Evolutionary conservation across 1,139 yeast genomes (phyloP), one percentile per base, ranked within the genome.

Genomic region (Yamadazyma sp.): DNA sequence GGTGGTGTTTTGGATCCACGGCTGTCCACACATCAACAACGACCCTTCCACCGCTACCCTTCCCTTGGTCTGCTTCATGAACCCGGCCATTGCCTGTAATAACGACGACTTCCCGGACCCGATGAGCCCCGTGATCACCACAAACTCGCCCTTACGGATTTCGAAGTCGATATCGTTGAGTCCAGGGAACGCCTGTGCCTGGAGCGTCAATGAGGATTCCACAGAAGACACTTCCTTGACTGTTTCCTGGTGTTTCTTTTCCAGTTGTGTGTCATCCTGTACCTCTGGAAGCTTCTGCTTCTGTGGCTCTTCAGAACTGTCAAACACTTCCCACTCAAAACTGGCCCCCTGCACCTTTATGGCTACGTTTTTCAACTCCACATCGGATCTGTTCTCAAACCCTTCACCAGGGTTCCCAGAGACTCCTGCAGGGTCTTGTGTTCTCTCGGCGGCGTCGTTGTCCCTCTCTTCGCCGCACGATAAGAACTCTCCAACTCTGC

Each of bases 91-190:
- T 0, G 87, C 86, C 36, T 40, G 45, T 28, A 50, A 64, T 34
- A 85, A 62, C 2, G 88, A 79, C 0, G 86, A 69, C 51, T 85
- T 85, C 35, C 94, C 94, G 0, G 87, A 70, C 2, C 92, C 92
- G 51, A 83, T 81, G 5, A 79, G 55, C 25, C 92, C 92, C 2
- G 87, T 81, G 9, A 85, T 67, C 40, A 82, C 82, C 6, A 83
- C 65, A 46, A 85, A 79, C 54, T 83, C 87, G n/a, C 85, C 85
- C 42, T 69, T 66, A 33, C 61, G 54, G 36, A 83, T 62, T 0
- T 55, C 42, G 15, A 83, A 51, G 43, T 73, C 56, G 31, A 81
- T 55, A 39, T 77, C 55, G 4, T 61, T 41, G 28, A 69, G 55
- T 0, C 73, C 74, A 15, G 61, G 48, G 43, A 66, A 67, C 10